phyloP scores from a whole-genome alignment of 441 rosid genomes.

The Geranium incanum region DNA sequence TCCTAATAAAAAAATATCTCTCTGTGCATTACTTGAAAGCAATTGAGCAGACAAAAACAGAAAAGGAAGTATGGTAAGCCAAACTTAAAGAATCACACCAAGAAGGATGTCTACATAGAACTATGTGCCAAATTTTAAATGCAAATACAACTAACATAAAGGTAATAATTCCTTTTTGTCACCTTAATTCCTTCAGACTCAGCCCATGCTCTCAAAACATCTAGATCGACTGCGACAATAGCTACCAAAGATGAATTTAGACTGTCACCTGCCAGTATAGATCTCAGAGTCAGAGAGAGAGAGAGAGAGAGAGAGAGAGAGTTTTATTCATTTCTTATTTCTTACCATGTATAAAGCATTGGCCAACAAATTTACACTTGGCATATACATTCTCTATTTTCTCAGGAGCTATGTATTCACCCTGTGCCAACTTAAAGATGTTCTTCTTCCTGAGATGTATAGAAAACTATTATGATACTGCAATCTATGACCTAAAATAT shows the following conservation, averaged over 20 bases:
- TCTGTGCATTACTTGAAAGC: background rate
- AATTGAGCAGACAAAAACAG: background rate
- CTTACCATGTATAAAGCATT: conserved; percentile 86
- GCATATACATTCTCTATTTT: conserved; percentile 94
- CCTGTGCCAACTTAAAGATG: conserved; percentile 96
- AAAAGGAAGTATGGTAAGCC: background rate
- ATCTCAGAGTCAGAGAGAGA: conserved; percentile 19
- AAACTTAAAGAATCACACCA: background rate
- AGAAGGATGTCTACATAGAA: background rate
- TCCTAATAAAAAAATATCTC: background rate
- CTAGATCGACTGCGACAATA: conserved; percentile 74
- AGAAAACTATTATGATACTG: conserved; percentile 2
- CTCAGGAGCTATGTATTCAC: conserved; percentile 98
- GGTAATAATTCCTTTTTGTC: background rate
- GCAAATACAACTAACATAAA: background rate
- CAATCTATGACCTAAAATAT: background rate
- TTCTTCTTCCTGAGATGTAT: conserved; percentile 71
- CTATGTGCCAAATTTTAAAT: background rate
- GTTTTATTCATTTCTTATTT: conserved; percentile 26
- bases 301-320: conserved; percentile 17
- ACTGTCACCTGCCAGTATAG: conserved; percentile 69
- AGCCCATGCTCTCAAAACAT: conserved; percentile 74
- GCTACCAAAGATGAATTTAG: conserved; percentile 81
- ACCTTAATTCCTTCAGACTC: conserved; percentile 82
- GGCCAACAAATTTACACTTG: conserved; percentile 73